A percentile compares a stretch with the other conserved stretches of the same genome.
These are phyloP conservation scores for Anacardium occidentale DNA, from an alignment of 345 rosid genomes.

Conservation along the genomic window DNA sequence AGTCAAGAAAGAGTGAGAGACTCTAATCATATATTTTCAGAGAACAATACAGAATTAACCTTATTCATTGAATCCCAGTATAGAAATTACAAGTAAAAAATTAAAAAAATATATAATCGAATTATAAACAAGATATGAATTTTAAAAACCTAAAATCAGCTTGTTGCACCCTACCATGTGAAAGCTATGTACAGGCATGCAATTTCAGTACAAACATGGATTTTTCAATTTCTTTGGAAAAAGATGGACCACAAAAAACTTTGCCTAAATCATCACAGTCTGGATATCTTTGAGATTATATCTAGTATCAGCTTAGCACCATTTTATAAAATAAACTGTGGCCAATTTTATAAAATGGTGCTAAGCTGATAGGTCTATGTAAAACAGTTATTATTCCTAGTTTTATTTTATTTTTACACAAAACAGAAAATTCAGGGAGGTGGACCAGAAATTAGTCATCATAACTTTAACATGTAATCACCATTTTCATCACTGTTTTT, in stretches of 20 bases:
- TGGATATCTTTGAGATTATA: background rate
- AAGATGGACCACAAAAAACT: background rate
- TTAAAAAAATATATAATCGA: background rate
- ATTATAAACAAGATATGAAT: background rate
- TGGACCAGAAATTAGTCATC: background rate
- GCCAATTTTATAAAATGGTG: background rate
- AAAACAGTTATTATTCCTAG: no score
- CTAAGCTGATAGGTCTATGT: background rate
- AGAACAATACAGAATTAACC: background rate
- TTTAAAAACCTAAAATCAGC: background rate
- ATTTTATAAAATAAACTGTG: background rate
- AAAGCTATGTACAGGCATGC: background rate
- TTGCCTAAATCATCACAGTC: background rate
- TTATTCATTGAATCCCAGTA: background rate
- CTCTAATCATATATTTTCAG: no score
- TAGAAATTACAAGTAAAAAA: no score
- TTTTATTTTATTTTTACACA: no score
- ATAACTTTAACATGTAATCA: background rate
- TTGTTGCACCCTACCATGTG: background rate
- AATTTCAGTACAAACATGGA: background rate
- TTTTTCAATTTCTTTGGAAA: background rate
- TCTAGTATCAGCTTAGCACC: background rate
- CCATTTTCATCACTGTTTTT: background rate
- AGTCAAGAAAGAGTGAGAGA: no score
- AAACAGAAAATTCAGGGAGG: no score